Evolutionary conservation across 1,139 yeast species (phyloP).

Genomic region (Meyerozyma carpophila): DNA sequence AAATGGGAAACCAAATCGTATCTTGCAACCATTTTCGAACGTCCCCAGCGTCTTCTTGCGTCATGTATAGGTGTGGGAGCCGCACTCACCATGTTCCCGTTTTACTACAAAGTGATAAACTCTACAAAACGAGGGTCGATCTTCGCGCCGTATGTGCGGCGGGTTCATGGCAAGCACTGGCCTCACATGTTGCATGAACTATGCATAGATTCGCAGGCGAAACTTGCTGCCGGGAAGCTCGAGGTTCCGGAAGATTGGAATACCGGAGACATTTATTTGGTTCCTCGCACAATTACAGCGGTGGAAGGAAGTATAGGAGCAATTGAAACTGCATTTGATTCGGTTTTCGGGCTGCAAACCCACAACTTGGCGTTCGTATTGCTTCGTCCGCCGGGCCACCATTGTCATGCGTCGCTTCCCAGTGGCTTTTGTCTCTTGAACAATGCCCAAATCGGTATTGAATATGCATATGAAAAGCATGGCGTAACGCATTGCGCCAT

Average conservation of each 20-base stretch:
- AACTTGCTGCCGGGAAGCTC: slow-evolving; percentile 48
- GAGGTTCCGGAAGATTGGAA: slow-evolving; percentile 86
- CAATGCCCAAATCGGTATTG: slow-evolving; percentile 78
- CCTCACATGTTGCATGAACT: slow-evolving; percentile 55
- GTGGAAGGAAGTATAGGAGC: slow-evolving; percentile 79
- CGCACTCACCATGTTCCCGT: slow-evolving; percentile 67
- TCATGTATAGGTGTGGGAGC: slow-evolving; percentile 74
- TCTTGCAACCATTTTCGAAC: slow-evolving; percentile 67
- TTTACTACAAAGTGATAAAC: slow-evolving; percentile 48
- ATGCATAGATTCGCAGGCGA: slow-evolving; percentile 54
- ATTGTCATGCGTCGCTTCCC: slow-evolving; percentile 79
- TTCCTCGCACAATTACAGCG: slow-evolving; percentile 65
- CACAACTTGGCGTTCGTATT: slow-evolving; percentile 63
- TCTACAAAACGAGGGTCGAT: slow-evolving; percentile 46
- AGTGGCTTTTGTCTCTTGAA: slow-evolving; percentile 84
- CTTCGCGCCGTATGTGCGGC: slow-evolving; percentile 54
- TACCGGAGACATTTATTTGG: slow-evolving; percentile 75
- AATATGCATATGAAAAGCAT: slow-evolving; percentile 63
- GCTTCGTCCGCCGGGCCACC: slow-evolving; percentile 86
- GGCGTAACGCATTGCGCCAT: slow-evolving; percentile 78
- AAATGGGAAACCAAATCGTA: slow-evolving; percentile 72
- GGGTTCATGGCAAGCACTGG: slow-evolving; percentile 77
- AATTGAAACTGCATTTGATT: slow-evolving; percentile 66
- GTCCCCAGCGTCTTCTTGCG: slow-evolving; percentile 78
- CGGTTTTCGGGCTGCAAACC: slow-evolving; percentile 27